Evolutionary conservation across 495 filamentous ascomycete genomes (phyloP), one percentile per base, ranked within the genome.

Genomic region (Penicillium alfredii): DNA sequence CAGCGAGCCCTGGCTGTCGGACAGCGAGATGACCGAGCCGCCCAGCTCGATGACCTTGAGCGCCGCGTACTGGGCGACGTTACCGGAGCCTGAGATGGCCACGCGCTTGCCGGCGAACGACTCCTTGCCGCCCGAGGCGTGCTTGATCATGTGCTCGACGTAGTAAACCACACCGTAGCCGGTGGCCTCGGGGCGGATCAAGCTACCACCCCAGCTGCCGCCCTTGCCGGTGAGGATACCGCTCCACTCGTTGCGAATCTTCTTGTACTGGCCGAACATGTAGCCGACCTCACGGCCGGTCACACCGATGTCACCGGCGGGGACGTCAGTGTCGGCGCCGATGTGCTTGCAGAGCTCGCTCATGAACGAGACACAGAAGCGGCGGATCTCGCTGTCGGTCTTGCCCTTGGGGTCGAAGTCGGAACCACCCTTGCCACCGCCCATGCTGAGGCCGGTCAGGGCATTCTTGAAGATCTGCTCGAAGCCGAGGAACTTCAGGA

Each of bases 401-500:
- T 96, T 98, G 73, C 88, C 89, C 78, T 98, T 98, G 61, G 92
- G 92, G 72, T 98, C 88, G 65, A 98, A 98, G 74, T 98, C 92
- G 61, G 92, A 83, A 50, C 92, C 92, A 69, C 92, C 92, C 75
- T 98, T 98, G 53, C 86, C 92, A 72, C 92, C 92, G 45, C 92
- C 92, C 79, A 98, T 97, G 74, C 78, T 92, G 59, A 97, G 68
- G 47, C 92, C 92, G 43, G 92, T 97, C 52, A 98, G 72, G 45
- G 92, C 92, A 88, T 98, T 98, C 81, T 98, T 98, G 77, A 98
- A 96, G 69, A 87, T 92, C 76, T 98, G 92, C 81, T 98, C 92
- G 61, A 97, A 96, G 37, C 90, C 92, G 52, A 98, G 74, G 75
- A 97, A 97, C 73, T 98, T 98, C 45, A 98, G 76, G 57, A 98